Percentiles rank a stretch among this genome's conserved stretches.
These are phyloP conservation scores for Saccharum hybrid DNA, from an alignment of 202 grass and related monocot species.

Conservation along the genomic window DNA sequence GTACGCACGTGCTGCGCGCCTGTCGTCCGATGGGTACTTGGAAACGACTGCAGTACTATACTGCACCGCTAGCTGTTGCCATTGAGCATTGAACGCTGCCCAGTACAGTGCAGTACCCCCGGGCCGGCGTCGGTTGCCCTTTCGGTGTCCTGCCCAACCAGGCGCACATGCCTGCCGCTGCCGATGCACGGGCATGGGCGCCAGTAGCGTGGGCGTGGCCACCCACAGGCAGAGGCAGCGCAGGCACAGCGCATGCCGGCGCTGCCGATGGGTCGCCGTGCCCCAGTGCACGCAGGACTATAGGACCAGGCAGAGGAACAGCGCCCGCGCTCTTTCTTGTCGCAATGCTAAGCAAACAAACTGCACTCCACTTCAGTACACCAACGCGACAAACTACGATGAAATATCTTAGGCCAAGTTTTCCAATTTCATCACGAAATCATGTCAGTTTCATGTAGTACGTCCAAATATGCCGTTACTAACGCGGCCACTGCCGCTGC, in stretches of 20 bases:
- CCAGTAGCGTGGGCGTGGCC: not conserved
- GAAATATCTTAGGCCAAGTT: not conserved
- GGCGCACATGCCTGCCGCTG: constrained; percentile 24
- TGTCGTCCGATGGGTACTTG: constrained; percentile 38
- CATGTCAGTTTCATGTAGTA: not conserved
- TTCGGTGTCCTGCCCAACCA: not conserved
- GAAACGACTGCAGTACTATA: not conserved
- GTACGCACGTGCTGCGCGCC: not conserved
- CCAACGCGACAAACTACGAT: too few species aligned
- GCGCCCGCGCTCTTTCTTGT: constrained; percentile 27
- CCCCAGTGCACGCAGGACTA: not conserved
- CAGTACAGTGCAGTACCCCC: not conserved
- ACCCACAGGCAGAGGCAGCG: not conserved
- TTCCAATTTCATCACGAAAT: not conserved
- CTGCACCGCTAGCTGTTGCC: not conserved
- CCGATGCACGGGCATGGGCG: not conserved
- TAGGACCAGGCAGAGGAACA: not conserved
- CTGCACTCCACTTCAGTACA: too few species aligned
- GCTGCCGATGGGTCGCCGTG: not conserved
- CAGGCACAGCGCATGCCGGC: not conserved
- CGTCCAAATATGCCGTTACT: not conserved
- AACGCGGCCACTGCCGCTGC: not conserved
- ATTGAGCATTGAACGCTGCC: constrained; percentile 22
- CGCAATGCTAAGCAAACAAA: not conserved
- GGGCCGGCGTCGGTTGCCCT: not conserved